These are phyloP conservation scores for Plasmodium relictum DNA, from an alignment of 169 alveolate species.

Conservation along the genomic window DNA sequence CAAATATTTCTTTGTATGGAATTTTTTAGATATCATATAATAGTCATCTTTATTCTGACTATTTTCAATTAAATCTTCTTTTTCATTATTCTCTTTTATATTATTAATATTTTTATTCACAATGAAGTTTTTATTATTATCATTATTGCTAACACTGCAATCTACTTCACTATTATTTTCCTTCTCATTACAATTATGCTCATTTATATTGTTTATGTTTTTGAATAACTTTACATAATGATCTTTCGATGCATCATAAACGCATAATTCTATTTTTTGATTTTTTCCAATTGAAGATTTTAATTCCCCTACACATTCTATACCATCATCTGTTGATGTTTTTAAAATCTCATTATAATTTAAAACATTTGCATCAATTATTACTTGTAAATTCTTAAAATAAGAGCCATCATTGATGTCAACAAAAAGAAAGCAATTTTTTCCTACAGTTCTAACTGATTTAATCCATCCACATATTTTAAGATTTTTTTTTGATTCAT, in stretches of 20 bases:
- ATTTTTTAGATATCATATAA: constrained; percentile 84
- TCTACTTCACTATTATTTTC: not conserved
- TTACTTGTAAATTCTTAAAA: constrained; percentile 86
- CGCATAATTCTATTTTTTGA: constrained; percentile 56
- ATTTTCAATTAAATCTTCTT: constrained; percentile 8
- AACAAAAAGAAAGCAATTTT: constrained; percentile 87
- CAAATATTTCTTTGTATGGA: constrained; percentile 82
- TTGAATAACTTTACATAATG: constrained; percentile 87
- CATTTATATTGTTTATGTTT: constrained; percentile 32
- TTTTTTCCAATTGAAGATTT: constrained; percentile 60
- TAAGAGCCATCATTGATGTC: constrained; percentile 93
- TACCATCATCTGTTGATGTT: constrained; percentile 88
- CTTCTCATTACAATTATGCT: not conserved
- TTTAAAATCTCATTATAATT: constrained; percentile 81
- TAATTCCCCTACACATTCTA: constrained; percentile 86
- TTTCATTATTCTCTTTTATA: not conserved
- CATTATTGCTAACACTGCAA: not conserved
- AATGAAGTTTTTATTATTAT: not conserved
- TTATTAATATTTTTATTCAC: not conserved
- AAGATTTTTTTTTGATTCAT: not conserved
- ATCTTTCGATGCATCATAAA: constrained; percentile 24
- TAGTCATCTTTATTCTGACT: constrained; percentile 61
- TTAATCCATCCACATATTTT: constrained; percentile 80
- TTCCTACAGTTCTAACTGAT: constrained; percentile 85
- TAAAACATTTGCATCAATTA: constrained; percentile 81